Evolutionary conservation across 1,139 yeast genomes (phyloP).

Genomic region (Hansenula sp.): DNA sequence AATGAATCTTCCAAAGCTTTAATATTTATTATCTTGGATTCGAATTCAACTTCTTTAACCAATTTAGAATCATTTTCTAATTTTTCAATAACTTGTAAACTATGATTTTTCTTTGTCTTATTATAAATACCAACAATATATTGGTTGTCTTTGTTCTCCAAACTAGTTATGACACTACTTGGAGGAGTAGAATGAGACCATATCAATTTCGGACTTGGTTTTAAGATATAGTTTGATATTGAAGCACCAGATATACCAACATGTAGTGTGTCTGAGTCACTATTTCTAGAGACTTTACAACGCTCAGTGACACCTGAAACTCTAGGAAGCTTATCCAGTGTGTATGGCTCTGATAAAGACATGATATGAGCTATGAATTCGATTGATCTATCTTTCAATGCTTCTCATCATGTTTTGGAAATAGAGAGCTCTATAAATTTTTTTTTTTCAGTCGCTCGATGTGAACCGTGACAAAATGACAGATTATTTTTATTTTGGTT

Average conservation of each 20-base stretch:
- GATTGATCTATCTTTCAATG: background rate
- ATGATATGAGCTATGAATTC: conserved; percentile 2
- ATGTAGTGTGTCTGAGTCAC: conserved; percentile 28
- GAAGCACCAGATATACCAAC: conserved; percentile 77
- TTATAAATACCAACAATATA: conserved; percentile 36
- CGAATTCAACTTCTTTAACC: conserved; percentile 10
- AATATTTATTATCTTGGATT: conserved; percentile 12
- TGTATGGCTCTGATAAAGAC: conserved; percentile 20
- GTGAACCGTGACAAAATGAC: background rate
- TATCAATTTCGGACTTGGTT: conserved; percentile 75
- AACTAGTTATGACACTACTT: conserved; percentile 36
- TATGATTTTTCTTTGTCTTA: conserved; percentile 13
- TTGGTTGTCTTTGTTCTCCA: conserved; percentile 8
- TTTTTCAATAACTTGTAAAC: conserved; percentile 13
- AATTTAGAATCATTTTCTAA: conserved; percentile 19
- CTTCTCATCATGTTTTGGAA: background rate
- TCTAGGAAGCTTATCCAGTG: conserved; percentile 21
- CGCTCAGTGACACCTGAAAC: conserved; percentile 15
- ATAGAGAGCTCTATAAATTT: background rate
- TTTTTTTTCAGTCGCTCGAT: background rate
- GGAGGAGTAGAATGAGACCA: conserved; percentile 77
- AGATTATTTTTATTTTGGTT: background rate
- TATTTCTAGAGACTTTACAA: conserved; percentile 9
- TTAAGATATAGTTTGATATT: conserved; percentile 63
- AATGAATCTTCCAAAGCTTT: background rate